Conservation (phyloP, 306 rosid genomes). For the Fagus crenata region DNA sequence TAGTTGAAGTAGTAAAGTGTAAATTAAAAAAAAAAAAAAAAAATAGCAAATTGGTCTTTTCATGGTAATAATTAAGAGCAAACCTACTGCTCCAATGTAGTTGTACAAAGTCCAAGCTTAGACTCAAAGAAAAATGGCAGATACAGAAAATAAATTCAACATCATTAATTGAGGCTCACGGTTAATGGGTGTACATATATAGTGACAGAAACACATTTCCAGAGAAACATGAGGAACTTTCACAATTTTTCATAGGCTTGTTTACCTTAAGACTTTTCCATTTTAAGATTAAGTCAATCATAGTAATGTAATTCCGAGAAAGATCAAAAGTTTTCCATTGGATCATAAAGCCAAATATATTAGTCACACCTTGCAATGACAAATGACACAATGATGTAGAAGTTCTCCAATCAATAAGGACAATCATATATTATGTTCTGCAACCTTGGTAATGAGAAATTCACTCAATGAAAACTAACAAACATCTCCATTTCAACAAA, state of each 20-base stretch:
- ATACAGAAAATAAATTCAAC: not conserved
- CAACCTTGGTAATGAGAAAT: not conserved
- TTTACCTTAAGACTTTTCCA: not conserved
- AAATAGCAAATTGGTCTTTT: not conserved
- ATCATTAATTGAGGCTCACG: no score
- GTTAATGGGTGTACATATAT: not conserved
- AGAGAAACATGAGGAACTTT: not conserved
- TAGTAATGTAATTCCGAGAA: not conserved
- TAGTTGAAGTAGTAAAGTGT: not conserved
- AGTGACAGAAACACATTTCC: not conserved
- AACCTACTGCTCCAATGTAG: not conserved
- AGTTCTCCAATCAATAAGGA: not conserved
- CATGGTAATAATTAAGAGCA: not conserved
- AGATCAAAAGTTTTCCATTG: not conserved
- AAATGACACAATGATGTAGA: not conserved
- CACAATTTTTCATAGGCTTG: not conserved
- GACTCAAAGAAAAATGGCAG: not conserved
- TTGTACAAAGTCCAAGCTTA: not conserved
- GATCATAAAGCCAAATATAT: not conserved
- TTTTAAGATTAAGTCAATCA: no score
- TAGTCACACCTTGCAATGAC: not conserved
- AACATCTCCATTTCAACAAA: not conserved
- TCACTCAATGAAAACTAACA: not conserved
- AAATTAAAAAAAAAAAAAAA: no score
- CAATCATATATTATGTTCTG: not conserved